Conservation (phyloP, 2,329 filamentous ascomycete genomes). For the Thyridium curvatum region DNA sequence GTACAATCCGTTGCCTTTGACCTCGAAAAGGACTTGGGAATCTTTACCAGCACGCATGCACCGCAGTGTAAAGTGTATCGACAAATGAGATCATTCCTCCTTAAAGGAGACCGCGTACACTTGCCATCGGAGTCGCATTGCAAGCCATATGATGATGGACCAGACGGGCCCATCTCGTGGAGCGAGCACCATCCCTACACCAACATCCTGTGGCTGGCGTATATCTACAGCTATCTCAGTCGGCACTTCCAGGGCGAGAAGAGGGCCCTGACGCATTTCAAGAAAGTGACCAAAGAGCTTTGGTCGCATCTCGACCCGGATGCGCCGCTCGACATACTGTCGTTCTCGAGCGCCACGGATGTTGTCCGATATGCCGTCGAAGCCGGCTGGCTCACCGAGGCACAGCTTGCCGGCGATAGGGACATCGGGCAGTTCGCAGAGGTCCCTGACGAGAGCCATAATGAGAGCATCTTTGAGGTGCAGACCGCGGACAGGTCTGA, state of each 20-base stretch:
- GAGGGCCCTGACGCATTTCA: constrained; percentile 39
- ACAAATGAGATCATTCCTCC: constrained; percentile 53
- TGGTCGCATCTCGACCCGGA: constrained; percentile 47
- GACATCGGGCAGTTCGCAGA: background rate
- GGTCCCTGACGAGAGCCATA: background rate
- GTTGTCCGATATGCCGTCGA: constrained; percentile 52
- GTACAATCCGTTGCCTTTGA: constrained; percentile 41
- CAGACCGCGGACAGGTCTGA: constrained; percentile 9
- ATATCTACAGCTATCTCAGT: constrained; percentile 49
- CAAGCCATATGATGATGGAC: constrained; percentile 37
- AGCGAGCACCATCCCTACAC: constrained; percentile 50
- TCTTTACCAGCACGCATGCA: constrained; percentile 56
- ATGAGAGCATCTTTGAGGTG: constrained; percentile 11
- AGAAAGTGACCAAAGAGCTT: constrained; percentile 42
- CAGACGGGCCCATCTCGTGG: constrained; percentile 48
- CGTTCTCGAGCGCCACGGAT: constrained; percentile 49
- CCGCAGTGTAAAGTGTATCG: constrained; percentile 56
- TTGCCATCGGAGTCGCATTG: constrained; percentile 40
- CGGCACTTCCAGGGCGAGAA: constrained; percentile 39
- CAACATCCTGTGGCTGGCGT: constrained; percentile 60
- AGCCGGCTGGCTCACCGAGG: constrained; percentile 48
- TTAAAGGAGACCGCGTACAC: constrained; percentile 43
- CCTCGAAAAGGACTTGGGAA: constrained; percentile 50
- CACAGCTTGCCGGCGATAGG: constrained; percentile 36
- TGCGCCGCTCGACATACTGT: constrained; percentile 37